Percentiles rank a stretch among this genome's conserved stretches.
Evolutionary conservation across 2,329 filamentous ascomycete species (phyloP).

Genomic region (Epichloe hybrida): DNA sequence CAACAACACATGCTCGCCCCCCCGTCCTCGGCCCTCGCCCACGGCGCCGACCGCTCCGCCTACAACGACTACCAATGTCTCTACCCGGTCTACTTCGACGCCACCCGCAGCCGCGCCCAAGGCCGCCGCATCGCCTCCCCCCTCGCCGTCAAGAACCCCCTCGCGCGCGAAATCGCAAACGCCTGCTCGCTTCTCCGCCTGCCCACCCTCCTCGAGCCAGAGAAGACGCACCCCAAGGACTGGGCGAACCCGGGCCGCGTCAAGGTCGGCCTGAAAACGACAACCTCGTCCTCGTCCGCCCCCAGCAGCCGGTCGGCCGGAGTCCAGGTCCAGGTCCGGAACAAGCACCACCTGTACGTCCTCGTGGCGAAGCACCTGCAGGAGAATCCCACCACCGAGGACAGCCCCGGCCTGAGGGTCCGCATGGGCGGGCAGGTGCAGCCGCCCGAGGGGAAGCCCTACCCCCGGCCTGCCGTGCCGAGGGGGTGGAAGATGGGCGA

Average conservation of each 20-base stretch:
- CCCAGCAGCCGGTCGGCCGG: no score
- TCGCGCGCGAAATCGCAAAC: conserved; percentile 79
- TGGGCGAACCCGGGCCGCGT: conserved; percentile 94
- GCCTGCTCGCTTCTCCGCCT: conserved; percentile 64
- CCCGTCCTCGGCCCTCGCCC: conserved; percentile 16
- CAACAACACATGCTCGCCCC: conserved; percentile 11
- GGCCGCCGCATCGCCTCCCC: conserved; percentile 61
- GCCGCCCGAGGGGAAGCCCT: conserved; percentile 49
- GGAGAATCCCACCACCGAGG: conserved; percentile 62
- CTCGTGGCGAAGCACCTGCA: conserved; percentile 66
- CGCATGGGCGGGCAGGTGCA: conserved; percentile 58
- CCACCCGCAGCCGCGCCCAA: conserved; percentile 55
- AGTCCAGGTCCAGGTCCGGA: conserved; percentile 33
- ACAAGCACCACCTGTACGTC: conserved; percentile 78
- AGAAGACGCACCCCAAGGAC: conserved; percentile 88
- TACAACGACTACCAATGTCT: conserved; percentile 76
- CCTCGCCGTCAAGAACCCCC: conserved; percentile 63
- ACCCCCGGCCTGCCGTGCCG: conserved; percentile 64
- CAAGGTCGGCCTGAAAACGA: conserved; percentile 55
- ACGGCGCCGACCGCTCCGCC: conserved; percentile 34
- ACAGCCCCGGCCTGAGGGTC: conserved; percentile 53
- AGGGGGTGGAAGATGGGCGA: conserved; percentile 82
- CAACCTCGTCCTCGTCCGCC: neutral
- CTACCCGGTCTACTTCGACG: conserved; percentile 94
- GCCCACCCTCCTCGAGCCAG: conserved; percentile 71